These are phyloP conservation scores for Gorgonomyces haynaldii DNA, from an alignment of 192 early-diverging fungal genomes.

Conservation along the genomic window DNA sequence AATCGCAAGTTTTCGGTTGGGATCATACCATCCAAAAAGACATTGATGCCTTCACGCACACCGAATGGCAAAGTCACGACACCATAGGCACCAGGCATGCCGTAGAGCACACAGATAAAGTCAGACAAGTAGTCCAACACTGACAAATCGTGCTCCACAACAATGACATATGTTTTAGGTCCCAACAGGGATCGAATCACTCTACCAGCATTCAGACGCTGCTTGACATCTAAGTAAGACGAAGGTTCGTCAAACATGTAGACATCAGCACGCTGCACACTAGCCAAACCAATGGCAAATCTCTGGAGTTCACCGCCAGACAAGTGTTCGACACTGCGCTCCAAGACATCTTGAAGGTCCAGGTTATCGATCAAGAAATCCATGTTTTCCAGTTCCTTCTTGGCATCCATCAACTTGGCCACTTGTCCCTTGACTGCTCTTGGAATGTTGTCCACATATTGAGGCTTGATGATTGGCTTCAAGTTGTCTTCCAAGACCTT, in stretches of 20 bases:
- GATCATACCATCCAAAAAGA: conserved; percentile 92
- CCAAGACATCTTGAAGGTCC: conserved; percentile 73
- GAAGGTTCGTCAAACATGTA: conserved; percentile 99
- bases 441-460: conserved; percentile 87
- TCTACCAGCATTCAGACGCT: conserved; percentile 90
- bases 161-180: conserved; percentile 75
- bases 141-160: conserved; percentile 97
- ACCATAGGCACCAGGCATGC: conserved; percentile 89
- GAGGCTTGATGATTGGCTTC: conserved; percentile 89
- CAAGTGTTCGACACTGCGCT: conserved; percentile 71
- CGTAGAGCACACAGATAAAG: conserved; percentile 97
- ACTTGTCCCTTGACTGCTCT: conserved; percentile 72
- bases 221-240: conserved; percentile 95
- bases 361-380: conserved; percentile 56
- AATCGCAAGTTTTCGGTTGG: conserved; percentile 98
- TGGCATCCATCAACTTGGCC: conserved; percentile 54
- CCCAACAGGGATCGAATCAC: conserved; percentile 77
- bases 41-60: conserved; percentile 95
- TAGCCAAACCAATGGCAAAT: conserved; percentile 84
- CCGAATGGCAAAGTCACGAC: conserved; percentile 95
- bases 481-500: conserved; percentile 94
- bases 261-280: conserved; percentile 79
- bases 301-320: conserved; percentile 91
- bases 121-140: conserved; percentile 97
- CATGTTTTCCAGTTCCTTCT: conserved; percentile 62